Conservation (phyloP, 1,139 yeast species). For the Taphrina flavorubra region DNA sequence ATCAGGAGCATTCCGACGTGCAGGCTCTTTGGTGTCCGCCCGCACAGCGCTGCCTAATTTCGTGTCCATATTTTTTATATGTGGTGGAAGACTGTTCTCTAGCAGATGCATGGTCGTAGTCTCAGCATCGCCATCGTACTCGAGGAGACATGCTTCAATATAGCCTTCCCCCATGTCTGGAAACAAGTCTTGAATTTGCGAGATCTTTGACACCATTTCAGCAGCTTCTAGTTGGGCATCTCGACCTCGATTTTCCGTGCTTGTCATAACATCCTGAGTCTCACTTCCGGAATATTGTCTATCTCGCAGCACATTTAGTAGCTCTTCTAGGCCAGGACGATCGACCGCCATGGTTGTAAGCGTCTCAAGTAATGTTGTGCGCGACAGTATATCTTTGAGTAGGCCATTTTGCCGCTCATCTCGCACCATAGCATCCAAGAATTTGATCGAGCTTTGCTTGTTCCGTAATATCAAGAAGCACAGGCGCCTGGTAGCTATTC, state of each 20-base stretch:
- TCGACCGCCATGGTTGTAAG: not conserved
- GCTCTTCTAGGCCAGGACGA: constrained; percentile 11
- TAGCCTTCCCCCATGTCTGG: constrained; percentile 35
- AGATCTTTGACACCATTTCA: constrained; percentile 21
- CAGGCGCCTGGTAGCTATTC: not conserved
- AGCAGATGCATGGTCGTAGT: constrained; percentile 24
- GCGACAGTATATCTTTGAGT: not conserved
- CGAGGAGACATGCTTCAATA: constrained; percentile 22
- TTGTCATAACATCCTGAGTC: not conserved
- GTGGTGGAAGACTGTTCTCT: constrained; percentile 24
- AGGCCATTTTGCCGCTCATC: not conserved
- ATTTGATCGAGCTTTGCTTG: constrained; percentile 10
- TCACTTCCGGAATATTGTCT: not conserved
- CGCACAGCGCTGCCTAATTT: not conserved
- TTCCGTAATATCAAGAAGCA: not conserved
- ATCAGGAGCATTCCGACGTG: not conserved
- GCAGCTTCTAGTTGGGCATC: constrained; percentile 17
- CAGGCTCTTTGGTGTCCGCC: constrained; percentile 4
- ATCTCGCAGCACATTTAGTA: not conserved
- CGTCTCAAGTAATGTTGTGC: not conserved
- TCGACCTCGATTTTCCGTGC: not conserved
- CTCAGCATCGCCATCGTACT: constrained; percentile 23
- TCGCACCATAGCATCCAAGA: constrained; percentile 4
- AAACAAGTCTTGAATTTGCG: constrained; percentile 34
- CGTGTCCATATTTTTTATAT: constrained; percentile 11